Conservation (phyloP, 2,329 filamentous ascomycete genomes). For the Aspergillus sp. region DNA sequence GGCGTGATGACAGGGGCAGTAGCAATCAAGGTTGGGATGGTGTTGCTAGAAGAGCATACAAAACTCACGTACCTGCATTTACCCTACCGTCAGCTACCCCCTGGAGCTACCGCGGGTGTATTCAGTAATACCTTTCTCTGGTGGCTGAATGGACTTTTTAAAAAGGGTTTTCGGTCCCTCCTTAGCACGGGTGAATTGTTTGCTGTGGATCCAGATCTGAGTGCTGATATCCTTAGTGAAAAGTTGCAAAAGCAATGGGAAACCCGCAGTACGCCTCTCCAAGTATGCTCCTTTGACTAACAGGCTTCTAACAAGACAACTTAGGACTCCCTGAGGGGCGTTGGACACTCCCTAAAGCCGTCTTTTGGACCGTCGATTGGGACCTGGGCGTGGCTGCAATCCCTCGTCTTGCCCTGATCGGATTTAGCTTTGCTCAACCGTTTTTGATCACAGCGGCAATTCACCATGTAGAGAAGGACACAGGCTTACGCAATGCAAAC, state of each 20-base stretch:
- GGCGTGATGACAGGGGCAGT: slow-evolving; percentile 29
- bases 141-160: slow-evolving; percentile 30
- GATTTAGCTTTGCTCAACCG: slow-evolving; percentile 15
- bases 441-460: slow-evolving; percentile 21
- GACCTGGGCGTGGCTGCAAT: neutral
- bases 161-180: slow-evolving; percentile 14
- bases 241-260: no score
- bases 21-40: slow-evolving; percentile 33
- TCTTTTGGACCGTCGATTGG: no score
- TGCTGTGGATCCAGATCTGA: slow-evolving; percentile 6
- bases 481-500: slow-evolving; percentile 4
- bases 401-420: slow-evolving; percentile 14
- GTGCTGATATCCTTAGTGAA: no score
- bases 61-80: neutral
- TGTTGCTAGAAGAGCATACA: slow-evolving; percentile 33
- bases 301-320: no score
- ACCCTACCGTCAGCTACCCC: slow-evolving; percentile 2
- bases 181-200: slow-evolving; percentile 16
- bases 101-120: slow-evolving; percentile 17
- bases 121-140: slow-evolving; percentile 25
- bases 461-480: slow-evolving; percentile 3
- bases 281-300: no score
- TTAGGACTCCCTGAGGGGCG: no score
- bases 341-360: no score
- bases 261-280: no score